A percentile compares a stretch with the other conserved stretches of the same genome.
phyloP scores from a whole-genome alignment of 192 early-diverging fungal species.

The Coemansia sp. region DNA sequence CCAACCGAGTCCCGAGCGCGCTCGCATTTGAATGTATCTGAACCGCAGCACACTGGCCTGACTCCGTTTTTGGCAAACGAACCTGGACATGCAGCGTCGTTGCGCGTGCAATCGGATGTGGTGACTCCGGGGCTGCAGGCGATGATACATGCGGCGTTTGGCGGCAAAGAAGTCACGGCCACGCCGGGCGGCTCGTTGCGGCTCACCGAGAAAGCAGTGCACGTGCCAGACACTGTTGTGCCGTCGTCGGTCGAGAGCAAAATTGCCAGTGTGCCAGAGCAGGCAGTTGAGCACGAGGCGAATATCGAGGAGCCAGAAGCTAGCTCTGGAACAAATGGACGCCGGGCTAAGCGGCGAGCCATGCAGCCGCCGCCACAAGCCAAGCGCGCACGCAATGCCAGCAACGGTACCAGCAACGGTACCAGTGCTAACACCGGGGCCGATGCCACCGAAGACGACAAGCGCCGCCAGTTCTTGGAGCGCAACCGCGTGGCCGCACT shows the following conservation, averaged over 20 bases:
- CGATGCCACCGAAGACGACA: conserved; percentile 58
- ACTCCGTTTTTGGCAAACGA: conserved; percentile 43
- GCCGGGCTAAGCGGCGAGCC: conserved; percentile 3
- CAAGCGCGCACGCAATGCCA: conserved; percentile 18
- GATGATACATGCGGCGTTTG: conserved; percentile 27
- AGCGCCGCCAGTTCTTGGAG: conserved; percentile 82
- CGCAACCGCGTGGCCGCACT: conserved; percentile 85
- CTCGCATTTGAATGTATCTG: conserved; percentile 28
- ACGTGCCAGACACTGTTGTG: neutral
- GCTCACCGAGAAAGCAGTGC: conserved; percentile 2
- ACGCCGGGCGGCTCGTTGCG: conserved; percentile 46
- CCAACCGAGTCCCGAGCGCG: conserved; percentile 39
- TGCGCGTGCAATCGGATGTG: conserved; percentile 14
- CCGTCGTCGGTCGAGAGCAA: neutral
- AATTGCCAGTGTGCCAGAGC: neutral
- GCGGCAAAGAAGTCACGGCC: conserved; percentile 28
- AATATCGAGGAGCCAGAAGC: neutral
- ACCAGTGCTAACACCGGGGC: neutral
- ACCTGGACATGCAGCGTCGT: conserved; percentile 13
- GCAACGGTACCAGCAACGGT: neutral
- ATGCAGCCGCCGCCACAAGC: conserved; percentile 7
- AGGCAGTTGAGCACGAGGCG: neutral
- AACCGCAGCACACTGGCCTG: conserved; percentile 40
- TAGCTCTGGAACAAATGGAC: neutral
- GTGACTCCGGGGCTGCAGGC: conserved; percentile 36